Base-by-base conservation (phyloP, 805 yeast species). In the Wickerhamomyces xylosicus region DNA sequence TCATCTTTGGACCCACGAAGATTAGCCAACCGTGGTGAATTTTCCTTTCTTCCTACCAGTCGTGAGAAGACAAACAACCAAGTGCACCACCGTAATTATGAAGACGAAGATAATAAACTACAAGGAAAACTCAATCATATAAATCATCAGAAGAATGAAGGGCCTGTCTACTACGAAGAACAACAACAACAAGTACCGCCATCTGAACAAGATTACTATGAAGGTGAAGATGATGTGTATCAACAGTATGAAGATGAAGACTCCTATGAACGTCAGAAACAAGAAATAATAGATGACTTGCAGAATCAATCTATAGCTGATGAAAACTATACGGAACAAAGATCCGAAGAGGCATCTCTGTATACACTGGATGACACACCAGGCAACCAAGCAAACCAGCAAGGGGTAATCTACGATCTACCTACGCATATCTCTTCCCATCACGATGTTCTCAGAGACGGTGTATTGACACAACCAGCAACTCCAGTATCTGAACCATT, bases 341-440 rank as follows among this genome's bases (percentile, higher is more conserved):
- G 6, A 5, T 15, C 17, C 5, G 33, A 31, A 8, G 19, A 31
- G 13, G 14, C 18, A 4, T 31, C 33, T 15, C 4, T 31, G 11
- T 31, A 31, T 14, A 31, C 33, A n/a, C 19, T 31, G 8, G 33
- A 31, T 4, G 33, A 31, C 19, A 17, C 17, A 15, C 19, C 19
- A 6, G 14, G n/a, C 8, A 15, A 31, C 9, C 17, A 31, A 4
- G 10, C 13, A 18, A 11, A 31, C 13, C 13, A 5, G 6, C 19
- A 15, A 15, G 19, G 13, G 19, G 13, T 11, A 7, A 10, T 43
- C 2, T 49, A 48, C 37, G 44, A 46, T 18, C 37, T 52, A 11
- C 52, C 56, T 10, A 52, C 53, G 3, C 55, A 47, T 33, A 48
- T 52, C 10, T 50, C 54, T 14, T 41, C 46, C 31, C 54, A 51